These are phyloP conservation scores for Jamesozyma jinghongensis DNA, from an alignment of 805 yeast species.

Conservation along the genomic window DNA sequence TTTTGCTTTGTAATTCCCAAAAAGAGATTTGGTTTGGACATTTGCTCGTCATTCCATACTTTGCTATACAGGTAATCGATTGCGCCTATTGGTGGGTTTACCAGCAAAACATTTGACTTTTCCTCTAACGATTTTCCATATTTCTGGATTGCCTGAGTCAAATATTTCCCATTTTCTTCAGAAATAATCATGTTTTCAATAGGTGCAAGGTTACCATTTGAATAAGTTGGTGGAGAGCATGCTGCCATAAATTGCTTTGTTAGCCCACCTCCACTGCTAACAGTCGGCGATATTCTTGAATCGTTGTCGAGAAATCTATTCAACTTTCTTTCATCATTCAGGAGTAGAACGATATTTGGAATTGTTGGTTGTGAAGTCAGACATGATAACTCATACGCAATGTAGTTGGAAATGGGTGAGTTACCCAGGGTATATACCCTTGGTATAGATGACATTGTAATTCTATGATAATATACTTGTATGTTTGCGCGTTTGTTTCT, in stretches of 20 bases:
- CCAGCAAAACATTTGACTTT: conserved; percentile 48
- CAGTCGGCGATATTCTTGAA: conserved; percentile 19
- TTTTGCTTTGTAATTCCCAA: conserved; percentile 35
- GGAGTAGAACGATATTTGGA: conserved; percentile 35
- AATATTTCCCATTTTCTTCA: conserved; percentile 48
- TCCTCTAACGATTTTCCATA: conserved; percentile 34
- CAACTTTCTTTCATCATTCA: conserved; percentile 36
- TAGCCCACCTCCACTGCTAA: neutral
- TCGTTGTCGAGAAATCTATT: conserved; percentile 35
- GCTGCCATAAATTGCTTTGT: conserved; percentile 27
- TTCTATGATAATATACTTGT: neutral
- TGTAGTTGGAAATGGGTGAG: conserved; percentile 29
- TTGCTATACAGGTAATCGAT: conserved; percentile 37
- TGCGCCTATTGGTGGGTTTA: conserved; percentile 70
- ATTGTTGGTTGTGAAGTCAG: conserved; percentile 31
- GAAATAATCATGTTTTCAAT: conserved; percentile 51
- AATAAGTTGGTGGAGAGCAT: conserved; percentile 24
- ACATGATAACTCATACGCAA: conserved; percentile 41
- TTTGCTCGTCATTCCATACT: conserved; percentile 41
- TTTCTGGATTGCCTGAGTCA: conserved; percentile 42
- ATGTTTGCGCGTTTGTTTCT: neutral
- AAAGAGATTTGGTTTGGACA: conserved; percentile 45
- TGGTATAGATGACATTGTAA: conserved; percentile 20
- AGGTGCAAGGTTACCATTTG: conserved; percentile 24
- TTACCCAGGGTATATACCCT: conserved; percentile 38